phyloP scores from a whole-genome alignment of 1,284 basidiomycete species.

The Ceratobasidium sp. region DNA sequence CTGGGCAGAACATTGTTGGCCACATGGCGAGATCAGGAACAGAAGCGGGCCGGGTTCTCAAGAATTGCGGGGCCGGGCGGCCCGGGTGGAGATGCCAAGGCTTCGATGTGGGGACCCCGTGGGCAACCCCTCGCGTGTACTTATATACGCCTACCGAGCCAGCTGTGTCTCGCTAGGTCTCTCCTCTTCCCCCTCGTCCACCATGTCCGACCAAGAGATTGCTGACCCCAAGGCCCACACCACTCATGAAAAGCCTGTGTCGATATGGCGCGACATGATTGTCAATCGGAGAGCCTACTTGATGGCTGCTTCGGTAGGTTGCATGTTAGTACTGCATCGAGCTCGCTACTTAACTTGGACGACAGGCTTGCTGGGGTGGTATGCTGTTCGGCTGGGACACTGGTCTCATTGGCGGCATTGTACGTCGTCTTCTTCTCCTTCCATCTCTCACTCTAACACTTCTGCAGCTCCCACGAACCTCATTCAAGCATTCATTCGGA shows the following conservation, averaged over 20 bases:
- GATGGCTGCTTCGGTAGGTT: conserved; percentile 39
- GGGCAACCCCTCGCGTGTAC: neutral
- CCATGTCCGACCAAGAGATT: conserved; percentile 35
- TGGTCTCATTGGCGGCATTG: conserved; percentile 51
- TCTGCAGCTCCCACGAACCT: conserved; percentile 45
- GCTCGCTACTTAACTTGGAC: neutral
- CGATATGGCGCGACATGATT: conserved; percentile 44
- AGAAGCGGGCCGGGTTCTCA: neutral
- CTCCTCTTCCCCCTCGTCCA: neutral
- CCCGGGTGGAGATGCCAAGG: neutral
- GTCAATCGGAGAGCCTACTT: conserved; percentile 39
- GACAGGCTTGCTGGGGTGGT: conserved; percentile 48
- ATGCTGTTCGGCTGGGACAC: conserved; percentile 50
- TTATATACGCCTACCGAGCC: neutral
- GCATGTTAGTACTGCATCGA: no score
- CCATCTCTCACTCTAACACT: neutral
- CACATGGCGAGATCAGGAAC: neutral
- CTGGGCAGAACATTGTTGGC: neutral
- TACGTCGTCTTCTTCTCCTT: conserved; percentile 1
- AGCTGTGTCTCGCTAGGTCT: neutral
- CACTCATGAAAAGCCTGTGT: conserved; percentile 43
- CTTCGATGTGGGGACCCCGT: conserved; percentile 23
- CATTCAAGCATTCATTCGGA: conserved; percentile 51
- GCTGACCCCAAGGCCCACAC: conserved; percentile 38
- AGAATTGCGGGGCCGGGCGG: neutral